phyloP scores from a whole-genome alignment of 345 rosid genomes.

The Dipteronia sinensis region DNA sequence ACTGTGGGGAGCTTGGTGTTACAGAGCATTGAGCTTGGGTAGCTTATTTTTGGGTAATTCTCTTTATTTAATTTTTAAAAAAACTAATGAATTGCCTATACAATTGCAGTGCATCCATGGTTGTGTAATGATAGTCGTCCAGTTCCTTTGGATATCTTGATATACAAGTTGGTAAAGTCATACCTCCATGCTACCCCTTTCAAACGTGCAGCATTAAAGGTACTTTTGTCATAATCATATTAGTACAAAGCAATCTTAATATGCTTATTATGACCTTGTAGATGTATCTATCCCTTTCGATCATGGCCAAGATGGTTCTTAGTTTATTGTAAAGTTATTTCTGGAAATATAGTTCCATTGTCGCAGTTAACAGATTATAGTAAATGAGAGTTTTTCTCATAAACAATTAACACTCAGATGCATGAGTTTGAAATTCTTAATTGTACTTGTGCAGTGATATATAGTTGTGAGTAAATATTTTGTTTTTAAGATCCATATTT shows the following conservation, averaged over 20 bases:
- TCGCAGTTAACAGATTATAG: not conserved
- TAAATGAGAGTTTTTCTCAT: not conserved
- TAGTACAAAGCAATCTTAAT: not conserved
- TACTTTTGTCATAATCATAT: conserved; percentile 14
- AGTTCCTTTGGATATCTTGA: conserved; percentile 64
- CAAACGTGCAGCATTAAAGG: conserved; percentile 77
- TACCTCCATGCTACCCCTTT: conserved; percentile 75
- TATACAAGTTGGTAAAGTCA: conserved; percentile 70
- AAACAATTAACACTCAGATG: not conserved
- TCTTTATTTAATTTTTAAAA: not conserved
- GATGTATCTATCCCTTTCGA: not conserved
- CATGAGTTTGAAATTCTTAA: not conserved
- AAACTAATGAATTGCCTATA: conserved; percentile 1
- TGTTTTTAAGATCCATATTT: not conserved
- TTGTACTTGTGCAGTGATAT: not conserved
- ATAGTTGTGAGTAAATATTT: not conserved
- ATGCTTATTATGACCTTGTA: not conserved
- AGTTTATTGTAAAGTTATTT: not conserved
- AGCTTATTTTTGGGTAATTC: not conserved
- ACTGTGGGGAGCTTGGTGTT: not conserved
- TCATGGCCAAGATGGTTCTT: not conserved
- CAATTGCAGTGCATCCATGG: conserved; percentile 75
- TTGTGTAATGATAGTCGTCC: conserved; percentile 51
- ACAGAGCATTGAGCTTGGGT: not conserved
- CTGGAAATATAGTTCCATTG: not conserved